Base-by-base conservation (phyloP, 345 rosid species). In the Dipteronia dyeriana region DNA sequence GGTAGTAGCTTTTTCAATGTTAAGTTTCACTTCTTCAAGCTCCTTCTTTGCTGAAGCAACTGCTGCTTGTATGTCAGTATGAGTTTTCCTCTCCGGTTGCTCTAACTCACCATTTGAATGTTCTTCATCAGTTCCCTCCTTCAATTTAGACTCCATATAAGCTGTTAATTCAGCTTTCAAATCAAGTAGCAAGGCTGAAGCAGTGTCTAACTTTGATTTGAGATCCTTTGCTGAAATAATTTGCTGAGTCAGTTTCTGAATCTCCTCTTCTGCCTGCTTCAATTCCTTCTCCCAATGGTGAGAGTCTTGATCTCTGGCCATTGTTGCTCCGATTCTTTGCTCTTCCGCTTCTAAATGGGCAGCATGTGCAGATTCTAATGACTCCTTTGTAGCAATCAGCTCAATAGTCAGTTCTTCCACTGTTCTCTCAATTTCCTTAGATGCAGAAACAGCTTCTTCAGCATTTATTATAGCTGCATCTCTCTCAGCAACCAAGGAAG, bases 341-440 rank as follows among this genome's bases (percentile, higher is more conserved):
- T 93, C 98, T 88, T 95, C 99, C 2, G 98, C 99, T 78, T 95
- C 98, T 85, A 95, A 75, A 82, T 93, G 98, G 23, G 98, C 87
- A 71, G 98, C 91, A 81, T 95, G 99, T 7, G 98, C 95, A 64
- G 94, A 90, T 79, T 93, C 97, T 60, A 93, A 77, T 57, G 94
- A 79, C 83, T 95, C 95, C 79, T 92, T 95, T 25, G 93, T 74
- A 69, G 96, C 87, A 80, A 95, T 92, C 82, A 95, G 72, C 85
- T 93, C 98, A 76, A 93, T 93, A 2, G 92, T 93, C 76, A 92
- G 90, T 49, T 89, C 98, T 83, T 95, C 98, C 70, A 95, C 95
- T 26, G 87, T 89, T 88, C 71, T 95, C 91, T 95, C 99, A 77
- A 93, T 92, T 74, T 95, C 92, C 83, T 89, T 95, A 10, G 92